Evolutionary conservation across 441 rosid genomes (phyloP), one percentile per base, ranked within the genome.

Genomic region (Corymbia citriodora): DNA sequence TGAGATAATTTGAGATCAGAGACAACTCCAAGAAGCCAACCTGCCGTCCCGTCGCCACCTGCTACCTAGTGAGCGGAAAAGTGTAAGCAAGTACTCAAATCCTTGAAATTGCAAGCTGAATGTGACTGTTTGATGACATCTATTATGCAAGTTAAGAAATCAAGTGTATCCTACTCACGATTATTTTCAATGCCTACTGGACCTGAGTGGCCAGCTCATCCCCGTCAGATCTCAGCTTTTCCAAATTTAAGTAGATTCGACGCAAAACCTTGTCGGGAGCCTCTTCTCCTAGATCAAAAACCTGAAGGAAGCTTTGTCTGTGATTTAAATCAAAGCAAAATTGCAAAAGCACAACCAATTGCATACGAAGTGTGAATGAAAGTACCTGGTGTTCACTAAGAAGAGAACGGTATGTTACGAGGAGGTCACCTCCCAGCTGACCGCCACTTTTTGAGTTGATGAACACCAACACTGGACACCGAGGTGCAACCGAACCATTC

Each of bases 41-140:
- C 96, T 87, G 99, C 99, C 3, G 99, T 97, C 89, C 99, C 99
- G 94, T 97, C 99, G 23, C 99, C 99, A 92, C 99, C 99, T 74
- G 98, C 98, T 92, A 96, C 99, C 99, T 95, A 88, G 88, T 12
- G 55, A 33, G 19, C 19, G 36, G 79, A 63, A 55, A 91, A 36
- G 82, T 65, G 87, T 23, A 52, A 36, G 55, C 31, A 85, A 74
- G 19, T 16, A 72, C 19, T 87, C 6, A 53, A 52, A 65, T 15
- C 82, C 40, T 23, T 45, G n/a, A 40, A 40, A 79, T 79, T 6
- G 14, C 45, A 79, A 72, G 85, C 52, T 79, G 50, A 21, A 79
- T 23, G n/a, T 40, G 85, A 45, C n/a, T 79, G 18, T 79, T 23
- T 45, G 85, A 79, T 74, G 13, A 48, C 59, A 23, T 33, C 48